Evolutionary conservation across 148 eudicot species (phyloP).

Genomic region (Heliamphora exappendiculata): DNA sequence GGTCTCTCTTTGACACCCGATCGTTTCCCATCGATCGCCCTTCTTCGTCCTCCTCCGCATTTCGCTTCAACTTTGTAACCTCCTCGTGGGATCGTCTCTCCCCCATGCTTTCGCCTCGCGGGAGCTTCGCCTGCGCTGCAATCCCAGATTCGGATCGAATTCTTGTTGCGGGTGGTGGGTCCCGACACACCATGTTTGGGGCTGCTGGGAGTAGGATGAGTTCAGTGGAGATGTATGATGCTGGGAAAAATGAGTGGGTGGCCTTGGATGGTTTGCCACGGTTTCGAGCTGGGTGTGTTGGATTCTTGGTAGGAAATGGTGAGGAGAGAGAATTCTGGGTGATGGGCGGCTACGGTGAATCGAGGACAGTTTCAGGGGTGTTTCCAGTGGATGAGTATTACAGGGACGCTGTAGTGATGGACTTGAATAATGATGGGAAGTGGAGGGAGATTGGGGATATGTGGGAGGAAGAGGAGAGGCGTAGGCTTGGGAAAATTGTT

Average conservation of each 20-base stretch:
- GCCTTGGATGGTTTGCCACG: conserved; percentile 57
- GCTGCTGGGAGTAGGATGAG: conserved; percentile 86
- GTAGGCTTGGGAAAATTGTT: conserved; percentile 66
- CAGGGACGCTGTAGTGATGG: conserved; percentile 69
- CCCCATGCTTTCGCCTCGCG: conserved; percentile 69
- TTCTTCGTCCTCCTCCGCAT: conserved; percentile 35
- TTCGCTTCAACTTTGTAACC: conserved; percentile 39
- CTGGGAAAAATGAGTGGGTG: conserved; percentile 66
- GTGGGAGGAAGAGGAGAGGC: conserved; percentile 71
- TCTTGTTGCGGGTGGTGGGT: conserved; percentile 90
- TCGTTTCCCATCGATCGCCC: conserved; percentile 81
- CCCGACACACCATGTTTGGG: conserved; percentile 72
- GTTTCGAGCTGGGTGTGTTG: conserved; percentile 80
- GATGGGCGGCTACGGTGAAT: conserved; percentile 94
- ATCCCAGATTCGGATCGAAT: conserved; percentile 31
- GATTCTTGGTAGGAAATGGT: conserved; percentile 43
- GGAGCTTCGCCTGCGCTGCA: conserved; percentile 74
- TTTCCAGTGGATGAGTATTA: conserved; percentile 85
- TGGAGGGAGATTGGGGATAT: conserved; percentile 90
- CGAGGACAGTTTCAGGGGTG: conserved; percentile 70
- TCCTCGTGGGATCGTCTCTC: conserved; percentile 36
- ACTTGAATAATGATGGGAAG: conserved; percentile 36
- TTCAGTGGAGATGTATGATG: conserved; percentile 71
- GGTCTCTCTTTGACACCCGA: conserved; percentile 76
- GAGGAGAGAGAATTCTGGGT: conserved; percentile 76